Base-by-base conservation (phyloP, 805 yeast genomes). In the Wickerhamiella sorbophila region DNA sequence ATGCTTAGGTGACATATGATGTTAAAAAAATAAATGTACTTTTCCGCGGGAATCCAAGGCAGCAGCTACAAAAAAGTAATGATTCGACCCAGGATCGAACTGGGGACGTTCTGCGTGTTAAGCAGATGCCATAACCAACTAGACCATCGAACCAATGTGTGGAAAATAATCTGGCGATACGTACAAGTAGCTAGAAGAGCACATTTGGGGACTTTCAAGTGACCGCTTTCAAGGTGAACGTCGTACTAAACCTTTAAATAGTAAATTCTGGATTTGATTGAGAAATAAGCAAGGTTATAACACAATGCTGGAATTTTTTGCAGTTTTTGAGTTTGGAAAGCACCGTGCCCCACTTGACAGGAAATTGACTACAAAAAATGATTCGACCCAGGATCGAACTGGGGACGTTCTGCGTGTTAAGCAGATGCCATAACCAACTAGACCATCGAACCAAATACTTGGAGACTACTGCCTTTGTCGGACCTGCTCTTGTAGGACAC, bases 51-150 rank as follows among this genome's bases (percentile, higher is more conserved):
- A n/a, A n/a, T n/a, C n/a, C n/a, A n/a, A n/a, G n/a, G n/a, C n/a
- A n/a, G n/a, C n/a, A n/a, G n/a, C n/a, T n/a, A n/a, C n/a, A n/a
- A n/a, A n/a, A 62, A 67, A 68, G 59, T 60, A 60, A 52, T 85
- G 95, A 84, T 79, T 83, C 77, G 80, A 87, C 95, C 95, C 95
- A 85, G 95, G 95, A 84, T 87, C 95, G 95, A 87, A 87, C 95
- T 85, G 95, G 95, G 95, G 95, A 86, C 95, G 85, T 83, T 83
- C 91, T 85, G 95, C 95, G 95, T 87, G 96, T 87, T 85, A 87
- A 84, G 95, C 95, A 86, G 91, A 83, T 82, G 95, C 94, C 95
- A 87, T 87, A 77, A 86, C 95, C 95, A 68, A 86, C 95, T 86
- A 86, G 95, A 86, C 95, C 95, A 86, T 36, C 38, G 38, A 36